Percentiles rank a stretch among this genome's conserved stretches.
Conservation (phyloP, 352 stramenopile genomes). For the Globisporangium middletonii region DNA sequence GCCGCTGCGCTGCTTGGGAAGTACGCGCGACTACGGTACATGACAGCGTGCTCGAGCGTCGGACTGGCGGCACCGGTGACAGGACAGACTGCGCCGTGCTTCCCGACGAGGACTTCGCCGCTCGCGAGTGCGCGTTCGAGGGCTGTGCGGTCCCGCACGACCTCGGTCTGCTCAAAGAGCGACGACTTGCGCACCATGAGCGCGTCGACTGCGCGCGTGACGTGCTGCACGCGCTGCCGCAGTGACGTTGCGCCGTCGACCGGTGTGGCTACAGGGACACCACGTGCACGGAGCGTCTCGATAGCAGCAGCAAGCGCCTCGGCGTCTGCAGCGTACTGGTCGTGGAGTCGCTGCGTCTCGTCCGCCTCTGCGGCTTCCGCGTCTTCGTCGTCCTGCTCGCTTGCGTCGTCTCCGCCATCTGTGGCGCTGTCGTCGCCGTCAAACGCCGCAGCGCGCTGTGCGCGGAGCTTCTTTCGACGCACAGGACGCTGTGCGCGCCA, state of each 20-base stretch:
- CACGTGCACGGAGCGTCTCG: slow-evolving; percentile 26
- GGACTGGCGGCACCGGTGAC: slow-evolving; percentile 19
- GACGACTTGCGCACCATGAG: slow-evolving; percentile 33
- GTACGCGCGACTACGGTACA: slow-evolving; percentile 54
- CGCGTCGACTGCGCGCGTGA: slow-evolving; percentile 18
- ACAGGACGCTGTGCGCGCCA: slow-evolving; percentile 24
- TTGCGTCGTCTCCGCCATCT: slow-evolving; percentile 22
- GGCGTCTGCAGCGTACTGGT: slow-evolving; percentile 38
- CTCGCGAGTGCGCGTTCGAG: slow-evolving; percentile 21
- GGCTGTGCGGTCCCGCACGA: slow-evolving; percentile 12
- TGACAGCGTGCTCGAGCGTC: slow-evolving; percentile 13
- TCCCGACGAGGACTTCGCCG: slow-evolving; percentile 44
- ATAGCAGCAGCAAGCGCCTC: slow-evolving; percentile 31
- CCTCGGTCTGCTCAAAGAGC: slow-evolving; percentile 40
- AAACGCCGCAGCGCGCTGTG: slow-evolving; percentile 5
- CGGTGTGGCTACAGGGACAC: slow-evolving; percentile 19
- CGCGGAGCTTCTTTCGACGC: slow-evolving; percentile 5
- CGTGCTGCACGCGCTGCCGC: slow-evolving; percentile 31
- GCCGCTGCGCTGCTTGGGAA: slow-evolving; percentile 32
- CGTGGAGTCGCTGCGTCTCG: slow-evolving; percentile 31
- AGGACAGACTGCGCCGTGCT: slow-evolving; percentile 41
- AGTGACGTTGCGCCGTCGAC: slow-evolving; percentile 21
- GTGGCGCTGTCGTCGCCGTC: slow-evolving; percentile 6
- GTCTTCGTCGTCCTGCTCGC: slow-evolving; percentile 16
- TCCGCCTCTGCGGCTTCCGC: slow-evolving; percentile 34